Conservation (phyloP, 2,329 filamentous ascomycete genomes). For the Talaromyces sp. region DNA sequence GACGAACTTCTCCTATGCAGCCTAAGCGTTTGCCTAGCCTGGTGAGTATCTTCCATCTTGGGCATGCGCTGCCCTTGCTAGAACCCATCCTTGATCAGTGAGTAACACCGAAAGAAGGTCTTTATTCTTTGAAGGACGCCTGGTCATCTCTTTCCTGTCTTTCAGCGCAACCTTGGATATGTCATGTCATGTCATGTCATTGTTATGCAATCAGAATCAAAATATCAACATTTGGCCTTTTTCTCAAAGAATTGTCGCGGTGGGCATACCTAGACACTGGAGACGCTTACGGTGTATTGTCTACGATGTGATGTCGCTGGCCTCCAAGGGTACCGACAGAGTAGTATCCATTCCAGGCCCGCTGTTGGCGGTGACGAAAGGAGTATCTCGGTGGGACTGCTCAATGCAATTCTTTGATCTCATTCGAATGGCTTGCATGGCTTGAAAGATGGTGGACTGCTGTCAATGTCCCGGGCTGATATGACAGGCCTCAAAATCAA, state of each 20-base stretch:
- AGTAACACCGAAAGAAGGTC: background rate
- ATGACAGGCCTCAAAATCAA: background rate
- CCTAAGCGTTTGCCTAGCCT: background rate
- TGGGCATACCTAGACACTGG: background rate
- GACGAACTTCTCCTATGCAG: background rate
- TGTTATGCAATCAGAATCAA: too few species aligned
- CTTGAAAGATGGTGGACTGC: background rate
- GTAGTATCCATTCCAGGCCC: background rate
- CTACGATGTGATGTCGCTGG: background rate
- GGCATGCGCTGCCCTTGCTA: background rate
- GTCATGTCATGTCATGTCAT: background rate
- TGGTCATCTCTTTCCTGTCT: background rate
- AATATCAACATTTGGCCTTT: background rate
- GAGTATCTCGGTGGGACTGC: background rate
- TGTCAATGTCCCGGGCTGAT: background rate
- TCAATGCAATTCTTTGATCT: background rate
- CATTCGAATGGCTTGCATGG: background rate
- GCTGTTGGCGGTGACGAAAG: background rate
- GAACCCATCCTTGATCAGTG: background rate
- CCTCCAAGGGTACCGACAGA: background rate
- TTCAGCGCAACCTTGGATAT: background rate
- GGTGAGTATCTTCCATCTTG: background rate
- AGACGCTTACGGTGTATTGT: background rate
- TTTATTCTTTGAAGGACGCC: background rate
- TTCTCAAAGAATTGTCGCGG: background rate